Conservation (phyloP, 768 basidiomycete species). For the Pholiota microspora region DNA sequence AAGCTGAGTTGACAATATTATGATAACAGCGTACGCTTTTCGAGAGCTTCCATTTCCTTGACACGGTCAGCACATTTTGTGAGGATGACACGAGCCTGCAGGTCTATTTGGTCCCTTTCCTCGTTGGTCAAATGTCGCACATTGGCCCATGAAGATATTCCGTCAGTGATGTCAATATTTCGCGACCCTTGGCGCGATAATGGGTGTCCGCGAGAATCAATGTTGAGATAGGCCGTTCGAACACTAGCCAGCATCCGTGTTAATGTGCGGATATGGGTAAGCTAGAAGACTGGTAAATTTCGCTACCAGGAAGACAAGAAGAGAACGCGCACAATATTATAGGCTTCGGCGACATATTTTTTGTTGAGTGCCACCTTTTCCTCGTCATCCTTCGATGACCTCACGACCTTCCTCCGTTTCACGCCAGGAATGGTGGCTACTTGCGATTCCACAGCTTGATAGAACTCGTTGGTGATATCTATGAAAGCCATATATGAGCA, state of each 20-base stretch:
- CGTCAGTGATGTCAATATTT: constrained; percentile 51
- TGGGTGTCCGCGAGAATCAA: constrained; percentile 58
- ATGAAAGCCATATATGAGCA: constrained; percentile 48
- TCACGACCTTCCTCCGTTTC: constrained; percentile 49
- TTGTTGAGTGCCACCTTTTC: constrained; percentile 47
- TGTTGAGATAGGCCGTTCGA: constrained; percentile 84
- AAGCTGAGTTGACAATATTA: constrained; percentile 11
- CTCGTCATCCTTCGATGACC: constrained; percentile 31
- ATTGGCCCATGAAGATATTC: constrained; percentile 54
- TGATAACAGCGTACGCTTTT: constrained; percentile 68
- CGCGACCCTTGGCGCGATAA: constrained; percentile 49
- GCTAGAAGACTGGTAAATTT: constrained; percentile 34
- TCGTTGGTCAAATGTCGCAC: constrained; percentile 79
- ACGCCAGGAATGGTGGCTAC: constrained; percentile 37
- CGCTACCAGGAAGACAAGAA: not conserved
- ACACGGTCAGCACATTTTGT: constrained; percentile 85
- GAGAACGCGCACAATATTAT: constrained; percentile 51
- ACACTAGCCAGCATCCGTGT: constrained; percentile 72
- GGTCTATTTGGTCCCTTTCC: constrained; percentile 94
- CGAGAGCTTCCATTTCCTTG: constrained; percentile 82
- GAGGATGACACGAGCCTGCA: constrained; percentile 85
- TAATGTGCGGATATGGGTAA: constrained; percentile 71
- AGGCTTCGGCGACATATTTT: constrained; percentile 73
- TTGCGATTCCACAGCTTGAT: constrained; percentile 46
- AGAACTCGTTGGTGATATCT: constrained; percentile 66